Evolutionary conservation across 1,139 yeast species (phyloP).

Genomic region (Hansenula lynferdii): DNA sequence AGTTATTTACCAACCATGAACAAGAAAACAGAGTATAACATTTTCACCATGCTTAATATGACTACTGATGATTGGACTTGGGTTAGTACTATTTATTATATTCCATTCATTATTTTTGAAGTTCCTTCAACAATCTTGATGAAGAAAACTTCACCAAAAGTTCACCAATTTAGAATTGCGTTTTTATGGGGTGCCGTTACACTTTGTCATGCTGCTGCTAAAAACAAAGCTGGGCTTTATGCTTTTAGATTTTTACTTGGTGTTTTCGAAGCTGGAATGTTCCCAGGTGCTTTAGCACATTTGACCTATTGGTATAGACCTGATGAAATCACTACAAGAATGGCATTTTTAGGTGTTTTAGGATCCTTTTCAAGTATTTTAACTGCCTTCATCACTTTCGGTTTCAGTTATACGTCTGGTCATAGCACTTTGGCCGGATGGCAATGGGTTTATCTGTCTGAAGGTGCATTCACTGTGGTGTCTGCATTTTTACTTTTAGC

Average conservation of each 20-base stretch:
- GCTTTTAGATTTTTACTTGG: constrained; percentile 37
- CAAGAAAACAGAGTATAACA: constrained; percentile 4
- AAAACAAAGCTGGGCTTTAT: constrained; percentile 25
- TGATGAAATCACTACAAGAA: constrained; percentile 9
- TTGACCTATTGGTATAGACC: constrained; percentile 10
- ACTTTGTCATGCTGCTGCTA: constrained; percentile 10
- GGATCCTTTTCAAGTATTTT: constrained; percentile 7
- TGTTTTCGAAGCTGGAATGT: constrained; percentile 35
- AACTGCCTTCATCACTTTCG: constrained; percentile 9
- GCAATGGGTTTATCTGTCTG: constrained; percentile 34
- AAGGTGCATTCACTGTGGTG: constrained; percentile 31
- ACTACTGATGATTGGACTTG: constrained; percentile 12
- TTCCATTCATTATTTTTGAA: constrained; percentile 12
- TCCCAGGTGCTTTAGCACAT: constrained; percentile 27
- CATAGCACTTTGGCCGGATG: constrained; percentile 31
- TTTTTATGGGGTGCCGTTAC: constrained; percentile 10
- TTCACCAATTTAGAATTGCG: constrained; percentile 11
- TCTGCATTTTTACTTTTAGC: constrained; percentile 27
- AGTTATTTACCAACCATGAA: constrained; percentile 9
- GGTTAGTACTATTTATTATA: constrained; percentile 8
- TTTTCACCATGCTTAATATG: constrained; percentile 6
- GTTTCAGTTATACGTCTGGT: constrained; percentile 19
- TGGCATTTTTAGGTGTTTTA: constrained; percentile 8
- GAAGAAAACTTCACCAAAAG: constrained; percentile 10
- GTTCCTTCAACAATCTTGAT: constrained; percentile 9